These are phyloP conservation scores for Chytriomyces sp. DNA, from an alignment of 192 early-diverging fungal species.

Conservation along the genomic window DNA sequence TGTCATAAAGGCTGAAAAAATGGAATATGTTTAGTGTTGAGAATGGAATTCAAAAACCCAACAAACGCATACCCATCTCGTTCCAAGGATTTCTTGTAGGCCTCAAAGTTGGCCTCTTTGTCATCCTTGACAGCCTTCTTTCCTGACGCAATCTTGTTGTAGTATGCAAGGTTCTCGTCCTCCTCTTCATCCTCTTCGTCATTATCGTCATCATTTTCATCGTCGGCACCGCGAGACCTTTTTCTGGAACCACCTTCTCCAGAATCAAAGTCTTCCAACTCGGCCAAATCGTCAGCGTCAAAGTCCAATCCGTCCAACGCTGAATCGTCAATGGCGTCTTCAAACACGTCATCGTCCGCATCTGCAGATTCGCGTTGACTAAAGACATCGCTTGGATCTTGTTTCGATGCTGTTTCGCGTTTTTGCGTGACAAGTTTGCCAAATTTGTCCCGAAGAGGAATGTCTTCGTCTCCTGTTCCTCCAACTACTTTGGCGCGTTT, in stretches of 20 bases:
- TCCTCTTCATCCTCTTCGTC: slow-evolving; percentile 57
- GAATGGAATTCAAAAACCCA: neutral
- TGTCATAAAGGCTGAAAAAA: slow-evolving; percentile 32
- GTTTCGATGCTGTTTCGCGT: slow-evolving; percentile 46
- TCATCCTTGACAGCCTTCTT: slow-evolving; percentile 54
- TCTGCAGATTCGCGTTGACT: slow-evolving; percentile 42
- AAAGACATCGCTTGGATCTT: slow-evolving; percentile 23
- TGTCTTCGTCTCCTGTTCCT: slow-evolving; percentile 27
- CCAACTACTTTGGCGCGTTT: slow-evolving; percentile 1
- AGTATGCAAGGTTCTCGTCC: slow-evolving; percentile 54
- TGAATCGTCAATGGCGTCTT: neutral
- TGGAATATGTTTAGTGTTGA: neutral
- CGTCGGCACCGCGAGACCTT: slow-evolving; percentile 60
- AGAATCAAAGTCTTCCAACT: slow-evolving; percentile 73
- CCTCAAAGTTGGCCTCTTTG: slow-evolving; percentile 41
- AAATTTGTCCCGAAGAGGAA: slow-evolving; percentile 19
- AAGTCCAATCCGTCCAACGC: slow-evolving; percentile 1
- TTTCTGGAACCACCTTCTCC: slow-evolving; percentile 66
- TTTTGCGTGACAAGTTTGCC: slow-evolving; percentile 24
- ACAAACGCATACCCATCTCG: slow-evolving; percentile 8
- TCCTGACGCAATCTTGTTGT: slow-evolving; percentile 35
- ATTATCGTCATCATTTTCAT: slow-evolving; percentile 64
- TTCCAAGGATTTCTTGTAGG: slow-evolving; percentile 37
- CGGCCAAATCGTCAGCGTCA: slow-evolving; percentile 75
- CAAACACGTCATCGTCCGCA: slow-evolving; percentile 18